Evolutionary conservation across 345 rosid genomes (phyloP).

Genomic region (Zanthoxylum bungeanum): DNA sequence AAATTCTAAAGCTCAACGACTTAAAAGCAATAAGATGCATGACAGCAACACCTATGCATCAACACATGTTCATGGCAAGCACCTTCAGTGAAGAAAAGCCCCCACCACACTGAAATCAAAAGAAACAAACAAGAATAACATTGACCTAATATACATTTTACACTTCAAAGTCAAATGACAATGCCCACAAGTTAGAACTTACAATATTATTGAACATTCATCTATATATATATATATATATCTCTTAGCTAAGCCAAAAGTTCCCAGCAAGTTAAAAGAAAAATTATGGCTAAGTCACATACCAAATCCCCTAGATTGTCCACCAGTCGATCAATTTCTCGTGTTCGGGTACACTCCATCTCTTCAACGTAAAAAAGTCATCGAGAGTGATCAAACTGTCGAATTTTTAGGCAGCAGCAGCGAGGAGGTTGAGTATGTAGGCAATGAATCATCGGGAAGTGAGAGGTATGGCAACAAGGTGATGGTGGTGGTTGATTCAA

Average conservation of each 20-base stretch:
- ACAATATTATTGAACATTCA: background rate
- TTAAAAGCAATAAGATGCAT: too few relatives aligned
- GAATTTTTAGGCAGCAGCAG: constrained; percentile 37
- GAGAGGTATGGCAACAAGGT: constrained; percentile 78
- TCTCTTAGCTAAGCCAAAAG: background rate
- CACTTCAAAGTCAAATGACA: constrained; percentile 5
- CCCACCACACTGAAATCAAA: constrained; percentile 21
- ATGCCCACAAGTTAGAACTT: too few relatives aligned
- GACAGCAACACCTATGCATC: too few relatives aligned
- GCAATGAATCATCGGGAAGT: background rate
- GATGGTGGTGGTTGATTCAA: constrained; percentile 83
- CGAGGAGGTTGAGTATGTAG: constrained; percentile 5
- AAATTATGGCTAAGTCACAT: constrained; percentile 27
- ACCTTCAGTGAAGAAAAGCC: constrained; percentile 24
- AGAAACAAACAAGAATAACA: constrained; percentile 22
- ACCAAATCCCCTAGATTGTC: constrained; percentile 39
- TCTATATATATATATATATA: background rate
- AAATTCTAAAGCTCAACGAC: too few relatives aligned
- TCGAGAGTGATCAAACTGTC: constrained; percentile 41
- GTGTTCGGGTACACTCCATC: constrained; percentile 44
- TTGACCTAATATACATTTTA: too few relatives aligned
- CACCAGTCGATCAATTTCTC: constrained; percentile 31
- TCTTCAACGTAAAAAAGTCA: constrained; percentile 30
- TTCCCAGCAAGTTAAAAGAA: background rate
- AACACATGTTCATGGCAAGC: constrained; percentile 27